These are phyloP conservation scores for Oryza officinalis DNA, from an alignment of 176 grass and related monocot genomes.

Conservation along the genomic window DNA sequence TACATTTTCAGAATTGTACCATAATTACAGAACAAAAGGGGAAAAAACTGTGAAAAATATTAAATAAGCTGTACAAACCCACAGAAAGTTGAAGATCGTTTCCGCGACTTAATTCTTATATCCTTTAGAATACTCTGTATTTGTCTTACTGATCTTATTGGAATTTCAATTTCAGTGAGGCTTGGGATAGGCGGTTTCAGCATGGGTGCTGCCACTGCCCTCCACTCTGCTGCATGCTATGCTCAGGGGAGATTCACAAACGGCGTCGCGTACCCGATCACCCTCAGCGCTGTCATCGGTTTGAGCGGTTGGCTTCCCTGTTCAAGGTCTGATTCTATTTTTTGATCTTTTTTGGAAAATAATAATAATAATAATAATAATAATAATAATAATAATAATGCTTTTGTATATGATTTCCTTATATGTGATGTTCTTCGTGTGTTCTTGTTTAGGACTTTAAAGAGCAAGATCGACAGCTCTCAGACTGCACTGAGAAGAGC, in stretches of 20 bases:
- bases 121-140: not conserved
- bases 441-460: constrained; percentile 61
- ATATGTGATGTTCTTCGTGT: not conserved
- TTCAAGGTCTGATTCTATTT: constrained; percentile 49
- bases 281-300: constrained; percentile 57
- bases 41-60: not conserved
- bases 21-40: not conserved
- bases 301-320: constrained; percentile 98
- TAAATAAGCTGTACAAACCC: not conserved
- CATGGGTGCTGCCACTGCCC: constrained; percentile 71
- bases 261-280: constrained; percentile 61
- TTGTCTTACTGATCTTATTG: not conserved
- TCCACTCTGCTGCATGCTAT: constrained; percentile 86
- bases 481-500: constrained; percentile 65
- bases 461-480: constrained; percentile 83
- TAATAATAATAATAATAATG: not conserved
- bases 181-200: constrained; percentile 98
- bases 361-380: not conserved
- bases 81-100: not conserved
- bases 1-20: constrained; percentile 32
- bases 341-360: not conserved
- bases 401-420: not conserved
- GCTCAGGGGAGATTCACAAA: constrained; percentile 75
- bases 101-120: not conserved
- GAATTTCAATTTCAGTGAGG: constrained; percentile 52